A percentile compares a stretch with the other conserved stretches of the same genome.
Evolutionary conservation across 2,329 filamentous ascomycete species (phyloP).

Genomic region (Cladosporium sp.): DNA sequence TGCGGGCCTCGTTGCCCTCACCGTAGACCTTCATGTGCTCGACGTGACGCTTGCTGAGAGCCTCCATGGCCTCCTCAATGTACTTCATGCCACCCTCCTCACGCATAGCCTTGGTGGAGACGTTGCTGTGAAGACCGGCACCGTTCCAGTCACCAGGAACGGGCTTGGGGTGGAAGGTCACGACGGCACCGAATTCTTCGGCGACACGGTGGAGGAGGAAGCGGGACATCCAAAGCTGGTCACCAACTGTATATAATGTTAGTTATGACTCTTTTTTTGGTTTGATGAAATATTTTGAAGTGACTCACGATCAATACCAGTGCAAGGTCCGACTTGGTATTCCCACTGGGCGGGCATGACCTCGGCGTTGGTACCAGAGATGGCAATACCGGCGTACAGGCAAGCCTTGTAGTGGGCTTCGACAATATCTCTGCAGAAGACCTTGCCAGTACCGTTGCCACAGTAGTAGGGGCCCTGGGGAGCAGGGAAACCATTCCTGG

Average conservation of each 20-base stretch:
- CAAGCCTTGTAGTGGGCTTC: constrained; percentile 91
- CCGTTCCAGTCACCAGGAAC: constrained; percentile 97
- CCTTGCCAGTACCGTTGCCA: constrained; percentile 95
- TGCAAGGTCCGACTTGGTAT: constrained; percentile 91
- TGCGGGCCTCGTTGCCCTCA: constrained; percentile 90
- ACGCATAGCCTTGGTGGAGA: constrained; percentile 87
- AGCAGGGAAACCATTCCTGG: constrained; percentile 81
- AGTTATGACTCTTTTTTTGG: neutral
- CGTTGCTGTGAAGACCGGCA: constrained; percentile 90
- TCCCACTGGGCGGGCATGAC: constrained; percentile 99
- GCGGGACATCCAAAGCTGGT: constrained; percentile 92
- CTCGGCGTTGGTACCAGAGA: constrained; percentile 98
- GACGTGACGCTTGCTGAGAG: constrained; percentile 50
- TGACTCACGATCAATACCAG: constrained; percentile 73
- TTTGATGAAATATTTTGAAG: neutral
- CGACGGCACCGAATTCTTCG: constrained; percentile 95
- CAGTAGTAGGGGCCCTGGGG: constrained; percentile 97
- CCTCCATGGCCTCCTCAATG: constrained; percentile 75
- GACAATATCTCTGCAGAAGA: constrained; percentile 96
- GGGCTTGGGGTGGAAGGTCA: constrained; percentile 94
- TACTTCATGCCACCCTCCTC: constrained; percentile 90
- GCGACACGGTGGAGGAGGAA: constrained; percentile 88
- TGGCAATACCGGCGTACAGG: constrained; percentile 85
- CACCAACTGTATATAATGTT: constrained; percentile 64
- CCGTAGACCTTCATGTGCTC: constrained; percentile 83